These are phyloP conservation scores for Gautieria morchelliformis DNA, from an alignment of 768 basidiomycete genomes.

Conservation along the genomic window DNA sequence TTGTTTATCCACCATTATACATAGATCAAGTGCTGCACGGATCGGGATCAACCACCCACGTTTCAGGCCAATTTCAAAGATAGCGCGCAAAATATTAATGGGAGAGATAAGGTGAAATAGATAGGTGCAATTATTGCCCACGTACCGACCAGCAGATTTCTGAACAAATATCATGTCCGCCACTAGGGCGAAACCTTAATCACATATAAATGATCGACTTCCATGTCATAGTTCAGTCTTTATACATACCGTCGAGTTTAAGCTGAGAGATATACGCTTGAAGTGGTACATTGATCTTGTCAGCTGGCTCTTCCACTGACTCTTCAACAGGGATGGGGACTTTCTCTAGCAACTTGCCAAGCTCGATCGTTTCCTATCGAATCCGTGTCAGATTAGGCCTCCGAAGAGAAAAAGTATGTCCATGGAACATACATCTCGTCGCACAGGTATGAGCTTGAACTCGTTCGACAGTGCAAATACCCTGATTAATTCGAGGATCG, in stretches of 20 bases:
- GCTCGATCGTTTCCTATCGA: constrained; percentile 71
- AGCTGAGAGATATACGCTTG: constrained; percentile 93
- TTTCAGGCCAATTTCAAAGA: constrained; percentile 96
- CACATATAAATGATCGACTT: background rate
- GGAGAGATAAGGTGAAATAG: background rate
- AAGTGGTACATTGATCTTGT: constrained; percentile 93
- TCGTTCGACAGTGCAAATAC: constrained; percentile 94
- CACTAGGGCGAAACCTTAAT: constrained; percentile 66
- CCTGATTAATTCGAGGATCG: constrained; percentile 82
- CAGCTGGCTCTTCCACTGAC: constrained; percentile 88
- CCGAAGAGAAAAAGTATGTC: background rate
- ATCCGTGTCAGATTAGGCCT: background rate
- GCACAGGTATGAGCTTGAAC: constrained; percentile 85
- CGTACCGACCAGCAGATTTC: constrained; percentile 87
- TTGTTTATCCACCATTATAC: constrained; percentile 89
- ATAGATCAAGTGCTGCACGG: constrained; percentile 81
- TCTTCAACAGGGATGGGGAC: constrained; percentile 98
- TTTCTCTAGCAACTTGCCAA: constrained; percentile 81
- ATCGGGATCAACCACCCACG: constrained; percentile 97
- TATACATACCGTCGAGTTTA: constrained; percentile 66
- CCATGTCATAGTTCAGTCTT: background rate
- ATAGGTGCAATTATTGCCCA: background rate
- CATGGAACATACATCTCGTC: constrained; percentile 42
- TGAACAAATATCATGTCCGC: constrained; percentile 96
- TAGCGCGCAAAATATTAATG: constrained; percentile 78